A percentile compares a stretch with the other conserved stretches of the same genome.
phyloP scores from a whole-genome alignment of 73 alveolate genomes.

The Paramecium primaurelia region DNA sequence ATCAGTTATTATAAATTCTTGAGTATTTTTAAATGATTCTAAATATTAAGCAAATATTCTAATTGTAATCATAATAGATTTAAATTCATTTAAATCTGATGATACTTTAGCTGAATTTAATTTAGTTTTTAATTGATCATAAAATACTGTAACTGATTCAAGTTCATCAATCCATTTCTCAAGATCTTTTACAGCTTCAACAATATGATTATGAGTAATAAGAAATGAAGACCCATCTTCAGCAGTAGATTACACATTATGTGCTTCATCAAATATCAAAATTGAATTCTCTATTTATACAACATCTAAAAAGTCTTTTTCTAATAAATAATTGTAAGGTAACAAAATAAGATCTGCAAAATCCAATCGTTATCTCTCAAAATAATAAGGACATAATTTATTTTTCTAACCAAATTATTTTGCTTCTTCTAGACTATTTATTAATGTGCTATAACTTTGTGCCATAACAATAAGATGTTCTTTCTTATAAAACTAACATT shows the following conservation, averaged over 20 bases:
- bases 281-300: conserved; percentile 36
- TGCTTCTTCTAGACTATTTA: conserved; percentile 70
- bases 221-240: conserved; percentile 54
- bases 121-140: not conserved
- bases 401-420: conserved; percentile 66
- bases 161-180: conserved; percentile 24
- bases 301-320: conserved; percentile 46
- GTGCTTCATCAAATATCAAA: conserved; percentile 63
- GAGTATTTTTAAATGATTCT: not conserved
- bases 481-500: not conserved
- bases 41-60: not conserved
- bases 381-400: conserved; percentile 77
- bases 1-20: not conserved
- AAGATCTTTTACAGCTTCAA: not conserved
- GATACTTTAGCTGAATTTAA: not conserved
- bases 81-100: not conserved
- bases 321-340: conserved; percentile 72
- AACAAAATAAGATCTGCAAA: conserved; percentile 71
- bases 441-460: not conserved
- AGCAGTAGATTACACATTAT: conserved; percentile 44
- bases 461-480: not conserved
- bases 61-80: not conserved
- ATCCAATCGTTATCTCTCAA: conserved; percentile 67
- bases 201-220: not conserved
- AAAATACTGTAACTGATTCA: not conserved